These are phyloP conservation scores for Rosa persica DNA, from an alignment of 306 rosid genomes.

Conservation along the genomic window DNA sequence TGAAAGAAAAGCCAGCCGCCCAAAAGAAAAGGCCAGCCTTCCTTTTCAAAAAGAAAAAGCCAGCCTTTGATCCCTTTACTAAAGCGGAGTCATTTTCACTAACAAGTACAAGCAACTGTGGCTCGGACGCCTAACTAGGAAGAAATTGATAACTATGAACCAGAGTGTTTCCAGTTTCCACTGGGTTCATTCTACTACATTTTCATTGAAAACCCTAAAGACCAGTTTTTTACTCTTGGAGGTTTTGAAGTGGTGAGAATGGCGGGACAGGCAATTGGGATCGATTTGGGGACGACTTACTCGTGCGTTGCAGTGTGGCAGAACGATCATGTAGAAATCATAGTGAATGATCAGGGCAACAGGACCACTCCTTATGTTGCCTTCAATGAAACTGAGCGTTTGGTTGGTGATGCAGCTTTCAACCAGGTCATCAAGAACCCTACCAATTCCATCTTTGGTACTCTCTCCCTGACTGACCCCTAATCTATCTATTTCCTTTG, in stretches of 20 bases:
- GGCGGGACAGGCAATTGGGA: neutral
- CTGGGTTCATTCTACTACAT: too few relatives aligned
- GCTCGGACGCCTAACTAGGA: too few relatives aligned
- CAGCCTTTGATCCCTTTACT: too few relatives aligned
- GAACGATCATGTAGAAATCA: neutral
- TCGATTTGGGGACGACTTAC: neutral
- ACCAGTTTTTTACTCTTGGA: too few relatives aligned
- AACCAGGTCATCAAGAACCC: slow-evolving; percentile 6
- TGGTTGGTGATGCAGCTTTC: neutral
- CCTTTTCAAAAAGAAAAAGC: too few relatives aligned
- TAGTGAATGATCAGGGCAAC: neutral
- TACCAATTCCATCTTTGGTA: neutral
- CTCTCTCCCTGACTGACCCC: neutral
- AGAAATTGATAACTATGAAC: too few relatives aligned
- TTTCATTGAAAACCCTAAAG: neutral
- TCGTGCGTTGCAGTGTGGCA: neutral
- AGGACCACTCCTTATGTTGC: neutral
- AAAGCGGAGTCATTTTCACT: too few relatives aligned
- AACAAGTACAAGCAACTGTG: too few relatives aligned
- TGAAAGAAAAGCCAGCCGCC: too few relatives aligned
- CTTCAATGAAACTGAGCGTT: neutral
- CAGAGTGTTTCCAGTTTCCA: too few relatives aligned
- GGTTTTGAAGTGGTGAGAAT: neutral
- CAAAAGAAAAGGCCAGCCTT: too few relatives aligned
- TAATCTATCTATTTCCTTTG: neutral